These are phyloP conservation scores for Leucocoprinus leucothites DNA, from an alignment of 768 basidiomycete species.

Conservation along the genomic window DNA sequence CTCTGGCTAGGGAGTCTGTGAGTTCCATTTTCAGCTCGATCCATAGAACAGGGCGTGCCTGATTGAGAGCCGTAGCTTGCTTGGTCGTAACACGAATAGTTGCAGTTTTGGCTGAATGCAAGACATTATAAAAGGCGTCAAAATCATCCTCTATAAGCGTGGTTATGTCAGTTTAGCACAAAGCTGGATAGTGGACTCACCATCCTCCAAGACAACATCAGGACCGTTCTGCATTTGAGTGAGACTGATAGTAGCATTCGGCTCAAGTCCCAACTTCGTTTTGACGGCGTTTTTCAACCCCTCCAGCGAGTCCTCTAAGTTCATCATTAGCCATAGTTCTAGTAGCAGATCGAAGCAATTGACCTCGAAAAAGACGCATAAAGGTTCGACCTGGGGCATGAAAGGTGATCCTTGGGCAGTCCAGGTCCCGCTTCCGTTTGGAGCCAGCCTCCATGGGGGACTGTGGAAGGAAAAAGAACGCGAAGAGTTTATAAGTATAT, in stretches of 20 bases:
- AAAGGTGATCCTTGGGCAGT: conserved; percentile 42
- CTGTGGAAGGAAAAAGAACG: conserved; percentile 8
- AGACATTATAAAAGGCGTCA: conserved; percentile 58
- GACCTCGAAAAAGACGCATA: conserved; percentile 55
- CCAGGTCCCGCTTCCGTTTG: conserved; percentile 41
- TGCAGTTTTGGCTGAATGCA: conserved; percentile 30
- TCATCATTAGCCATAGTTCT: not conserved
- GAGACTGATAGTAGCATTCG: conserved; percentile 32
- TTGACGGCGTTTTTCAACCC: conserved; percentile 57
- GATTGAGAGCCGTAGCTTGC: conserved; percentile 1
- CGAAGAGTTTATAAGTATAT: not conserved
- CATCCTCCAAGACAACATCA: conserved; percentile 72
- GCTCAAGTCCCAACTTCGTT: conserved; percentile 54
- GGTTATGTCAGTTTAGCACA: not conserved
- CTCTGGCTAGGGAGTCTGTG: not conserved
- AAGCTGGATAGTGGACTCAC: conserved; percentile 33
- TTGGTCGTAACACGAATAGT: conserved; percentile 37
- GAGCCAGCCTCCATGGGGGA: conserved; percentile 33
- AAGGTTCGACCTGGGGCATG: conserved; percentile 41
- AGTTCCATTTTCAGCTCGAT: too few relatives aligned
- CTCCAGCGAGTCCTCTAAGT: conserved; percentile 56
- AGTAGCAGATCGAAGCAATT: not conserved
- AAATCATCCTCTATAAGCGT: conserved; percentile 68
- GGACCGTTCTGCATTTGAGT: conserved; percentile 52
- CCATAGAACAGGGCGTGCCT: not conserved